phyloP scores from a whole-genome alignment of 345 rosid genomes.

The Raphanus raphanistrum region DNA sequence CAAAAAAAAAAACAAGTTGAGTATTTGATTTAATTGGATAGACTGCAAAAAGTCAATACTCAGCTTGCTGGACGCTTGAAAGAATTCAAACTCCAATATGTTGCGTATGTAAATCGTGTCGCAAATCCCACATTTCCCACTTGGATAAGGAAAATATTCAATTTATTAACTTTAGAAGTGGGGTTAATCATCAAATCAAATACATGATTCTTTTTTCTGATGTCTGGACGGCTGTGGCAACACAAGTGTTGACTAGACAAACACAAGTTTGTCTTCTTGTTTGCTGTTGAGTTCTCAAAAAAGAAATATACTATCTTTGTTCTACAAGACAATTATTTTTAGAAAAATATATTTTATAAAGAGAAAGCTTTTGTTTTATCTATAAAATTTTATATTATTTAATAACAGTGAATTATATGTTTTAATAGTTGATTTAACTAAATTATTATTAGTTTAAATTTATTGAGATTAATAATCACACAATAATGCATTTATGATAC shows the following conservation, averaged over 20 bases:
- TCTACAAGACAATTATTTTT: no score
- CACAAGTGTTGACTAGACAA: not conserved
- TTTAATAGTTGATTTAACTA: no score
- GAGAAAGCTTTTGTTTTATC: no score
- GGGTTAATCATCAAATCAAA: not conserved
- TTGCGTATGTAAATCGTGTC: conserved; percentile 1
- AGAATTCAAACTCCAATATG: not conserved
- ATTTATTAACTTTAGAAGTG: not conserved
- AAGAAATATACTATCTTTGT: no score
- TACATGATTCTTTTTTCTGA: not conserved
- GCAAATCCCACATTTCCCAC: not conserved
- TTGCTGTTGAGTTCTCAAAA: no score
- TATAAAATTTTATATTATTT: no score
- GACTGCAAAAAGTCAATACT: not conserved
- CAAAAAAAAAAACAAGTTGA: no score
- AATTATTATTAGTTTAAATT: no score
- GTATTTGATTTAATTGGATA: not conserved
- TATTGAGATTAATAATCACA: no score
- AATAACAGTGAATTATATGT: no score
- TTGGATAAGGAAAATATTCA: not conserved
- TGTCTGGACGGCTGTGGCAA: not conserved
- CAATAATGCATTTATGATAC: no score
- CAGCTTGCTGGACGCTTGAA: not conserved
- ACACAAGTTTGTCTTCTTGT: not conserved
- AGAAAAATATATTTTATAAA: no score